Conservation (phyloP, 805 yeast genomes). For the Priceomyces melissophilus region DNA sequence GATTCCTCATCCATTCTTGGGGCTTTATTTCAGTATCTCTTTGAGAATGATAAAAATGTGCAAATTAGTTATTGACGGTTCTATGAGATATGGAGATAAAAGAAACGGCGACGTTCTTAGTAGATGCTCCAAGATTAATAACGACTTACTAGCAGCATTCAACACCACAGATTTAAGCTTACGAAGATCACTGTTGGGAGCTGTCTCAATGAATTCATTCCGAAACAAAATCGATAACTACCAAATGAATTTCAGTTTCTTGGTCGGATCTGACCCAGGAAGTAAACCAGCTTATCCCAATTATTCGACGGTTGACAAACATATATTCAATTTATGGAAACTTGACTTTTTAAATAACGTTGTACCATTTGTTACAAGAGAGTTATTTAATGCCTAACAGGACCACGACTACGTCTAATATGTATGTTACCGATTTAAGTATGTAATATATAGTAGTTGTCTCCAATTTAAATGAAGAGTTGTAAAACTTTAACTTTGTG, state of each 20-base stretch:
- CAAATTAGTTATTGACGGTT: conserved; percentile 33
- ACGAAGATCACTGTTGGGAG: conserved; percentile 22
- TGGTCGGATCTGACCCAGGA: background rate
- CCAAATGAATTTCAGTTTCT: conserved; percentile 22
- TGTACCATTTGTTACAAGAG: conserved; percentile 27
- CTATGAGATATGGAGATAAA: conserved; percentile 15
- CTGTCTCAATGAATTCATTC: conserved; percentile 17
- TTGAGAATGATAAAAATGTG: conserved; percentile 33
- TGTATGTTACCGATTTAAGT: conserved; percentile 3
- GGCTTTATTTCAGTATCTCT: conserved; percentile 30
- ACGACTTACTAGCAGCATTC: conserved; percentile 33
- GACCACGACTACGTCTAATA: conserved; percentile 1
- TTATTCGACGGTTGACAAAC: conserved; percentile 2
- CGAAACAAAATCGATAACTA: conserved; percentile 22
- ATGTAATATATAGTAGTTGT: no score
- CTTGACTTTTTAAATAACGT: conserved; percentile 16
- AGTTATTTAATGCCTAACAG: conserved; percentile 37
- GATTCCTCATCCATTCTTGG: conserved; percentile 28
- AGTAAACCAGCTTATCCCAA: conserved; percentile 1
- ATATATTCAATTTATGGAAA: conserved; percentile 15
- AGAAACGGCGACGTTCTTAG: conserved; percentile 23
- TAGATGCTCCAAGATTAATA: conserved; percentile 32
- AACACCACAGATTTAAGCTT: conserved; percentile 28
- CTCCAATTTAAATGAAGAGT: no score
- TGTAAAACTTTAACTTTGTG: no score